Base-by-base conservation (phyloP, 1,284 basidiomycete genomes). In the Xanthoconium separans region DNA sequence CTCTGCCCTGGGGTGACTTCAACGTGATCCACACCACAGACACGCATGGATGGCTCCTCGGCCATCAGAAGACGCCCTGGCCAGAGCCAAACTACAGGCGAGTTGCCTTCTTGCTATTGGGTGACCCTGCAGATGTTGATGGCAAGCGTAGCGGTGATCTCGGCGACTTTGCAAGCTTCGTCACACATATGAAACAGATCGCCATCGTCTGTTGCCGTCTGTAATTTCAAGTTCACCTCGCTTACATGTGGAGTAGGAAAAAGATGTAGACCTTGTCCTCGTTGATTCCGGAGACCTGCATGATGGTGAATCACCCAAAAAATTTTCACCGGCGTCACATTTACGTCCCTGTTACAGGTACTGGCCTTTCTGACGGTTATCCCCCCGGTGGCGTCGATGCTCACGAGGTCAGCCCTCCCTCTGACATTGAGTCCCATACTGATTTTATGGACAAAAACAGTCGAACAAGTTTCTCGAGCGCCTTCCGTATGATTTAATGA, bases 91-190 rank as follows among this genome's bases (percentile, higher is more conserved):
- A 90, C 63, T 89, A 87, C 68, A 86, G 82, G 82, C 79, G 50
- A 52, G 72, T 59, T 16, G 34, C 13, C 30, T 27, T 50, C 37
- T 39, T 24, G 18, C 15, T 33, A 16, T 47, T 54, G 18, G 4
- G 18, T 9, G n/a, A 37, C 30, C 18, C 33, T 30, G 47, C 43
- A 9, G 34, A 53, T 6, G n/a, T 47, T 61, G 39, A 65, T 31
- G 46, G 5, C n/a, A 27, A 51, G 15, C 11, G 22, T 43, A 79
- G 85, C 59, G 91, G 86, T 20, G 85, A 89, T 64, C 82, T 89
- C 43, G 92, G 92, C 9, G 86, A 90, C 57, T 91, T 93, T 65
- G 78, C 88, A 29, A 89, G 85, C 22, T 95, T 94, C 61, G 87
- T 91, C 16, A 66, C 78, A 6, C 89, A 91, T 58, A 91, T 95